Conservation (phyloP, 257 asterid species). For the Forsythia suspensa region DNA sequence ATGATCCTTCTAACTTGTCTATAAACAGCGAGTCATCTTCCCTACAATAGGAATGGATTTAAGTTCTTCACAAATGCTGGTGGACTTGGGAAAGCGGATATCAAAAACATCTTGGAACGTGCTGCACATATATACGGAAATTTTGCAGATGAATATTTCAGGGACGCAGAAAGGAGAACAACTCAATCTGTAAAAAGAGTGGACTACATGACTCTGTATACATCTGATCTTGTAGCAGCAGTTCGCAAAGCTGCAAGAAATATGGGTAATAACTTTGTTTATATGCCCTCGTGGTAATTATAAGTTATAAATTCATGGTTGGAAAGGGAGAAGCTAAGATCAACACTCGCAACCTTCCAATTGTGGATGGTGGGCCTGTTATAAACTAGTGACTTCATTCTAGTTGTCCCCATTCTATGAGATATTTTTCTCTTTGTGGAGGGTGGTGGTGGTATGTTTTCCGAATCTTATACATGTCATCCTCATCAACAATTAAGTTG, state of each 20-base stretch:
- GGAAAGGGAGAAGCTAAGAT: conserved; percentile 3
- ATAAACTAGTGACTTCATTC: no score
- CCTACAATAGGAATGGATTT: conserved; percentile 91
- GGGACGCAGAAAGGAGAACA: conserved; percentile 44
- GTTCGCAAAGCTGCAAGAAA: conserved; percentile 92
- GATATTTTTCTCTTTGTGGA: no score
- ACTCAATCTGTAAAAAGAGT: conserved; percentile 60
- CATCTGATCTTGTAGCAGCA: conserved; percentile 93
- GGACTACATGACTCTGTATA: conserved; percentile 83
- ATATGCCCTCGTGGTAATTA: conserved; percentile 12
- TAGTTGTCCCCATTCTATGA: no score
- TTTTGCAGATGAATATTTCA: conserved; percentile 55
- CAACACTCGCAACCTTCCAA: neutral
- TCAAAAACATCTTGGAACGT: conserved; percentile 89
- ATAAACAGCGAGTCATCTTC: conserved; percentile 96
- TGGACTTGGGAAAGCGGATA: conserved; percentile 94
- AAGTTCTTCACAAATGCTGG: conserved; percentile 91
- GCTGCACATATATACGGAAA: conserved; percentile 65
- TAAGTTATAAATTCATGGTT: neutral
- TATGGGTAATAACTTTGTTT: conserved; percentile 45
- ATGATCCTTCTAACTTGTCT: conserved; percentile 32
- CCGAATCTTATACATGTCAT: neutral
- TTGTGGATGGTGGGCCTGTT: neutral
- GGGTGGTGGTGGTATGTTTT: neutral
- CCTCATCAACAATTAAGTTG: neutral